Evolutionary conservation across 805 yeast species (phyloP).

Genomic region (Peterozyma toletana): DNA sequence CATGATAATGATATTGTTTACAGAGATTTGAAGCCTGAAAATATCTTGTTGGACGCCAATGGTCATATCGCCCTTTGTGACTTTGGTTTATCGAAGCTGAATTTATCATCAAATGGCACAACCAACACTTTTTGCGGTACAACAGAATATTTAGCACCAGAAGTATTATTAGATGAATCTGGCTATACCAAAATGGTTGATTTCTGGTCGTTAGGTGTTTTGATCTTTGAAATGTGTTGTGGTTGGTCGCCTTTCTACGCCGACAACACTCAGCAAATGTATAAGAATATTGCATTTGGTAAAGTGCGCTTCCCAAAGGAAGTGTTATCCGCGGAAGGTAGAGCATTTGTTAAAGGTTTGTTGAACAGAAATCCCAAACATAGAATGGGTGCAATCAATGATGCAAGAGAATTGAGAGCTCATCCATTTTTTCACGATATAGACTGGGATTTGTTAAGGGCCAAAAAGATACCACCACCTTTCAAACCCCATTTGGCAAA

Average conservation of each 20-base stretch:
- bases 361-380: conserved; percentile 94
- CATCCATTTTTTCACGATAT: conserved; percentile 90
- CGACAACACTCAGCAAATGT: conserved; percentile 97
- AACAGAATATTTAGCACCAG: conserved; percentile 97
- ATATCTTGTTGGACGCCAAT: conserved; percentile 88
- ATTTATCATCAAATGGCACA: conserved; percentile 75
- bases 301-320: conserved; percentile 97
- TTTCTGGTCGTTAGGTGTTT: conserved; percentile 96
- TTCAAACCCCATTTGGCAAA: conserved; percentile 88
- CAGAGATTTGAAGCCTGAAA: conserved; percentile 96
- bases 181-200: conserved; percentile 99
- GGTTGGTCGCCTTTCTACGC: conserved; percentile 99
- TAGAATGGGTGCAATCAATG: conserved; percentile 84
- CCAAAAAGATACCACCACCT: conserved; percentile 90
- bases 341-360: conserved; percentile 91
- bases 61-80: conserved; percentile 98
- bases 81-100: conserved; percentile 94
- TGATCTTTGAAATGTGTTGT: conserved; percentile 98
- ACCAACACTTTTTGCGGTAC: conserved; percentile 98
- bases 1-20: conserved; percentile 95
- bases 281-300: conserved; percentile 97
- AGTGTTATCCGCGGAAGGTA: conserved; percentile 85
- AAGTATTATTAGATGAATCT: conserved; percentile 86
- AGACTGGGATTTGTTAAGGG: conserved; percentile 77
- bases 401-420: conserved; percentile 85